A percentile compares a stretch with the other conserved stretches of the same genome.
phyloP scores from a whole-genome alignment of 306 rosid species.

The Sicyos baderoa region DNA sequence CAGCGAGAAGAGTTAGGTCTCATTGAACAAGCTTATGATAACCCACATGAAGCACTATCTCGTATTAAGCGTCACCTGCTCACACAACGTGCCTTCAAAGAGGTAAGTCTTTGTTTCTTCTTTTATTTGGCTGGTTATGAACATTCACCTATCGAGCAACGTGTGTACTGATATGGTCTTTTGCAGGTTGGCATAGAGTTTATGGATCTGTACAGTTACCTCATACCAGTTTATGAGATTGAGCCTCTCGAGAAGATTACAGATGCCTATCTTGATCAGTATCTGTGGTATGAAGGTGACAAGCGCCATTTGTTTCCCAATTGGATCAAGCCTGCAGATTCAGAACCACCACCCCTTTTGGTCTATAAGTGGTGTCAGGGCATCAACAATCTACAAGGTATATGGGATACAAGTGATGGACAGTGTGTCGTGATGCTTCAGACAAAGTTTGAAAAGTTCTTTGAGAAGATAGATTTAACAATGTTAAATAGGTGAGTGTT shows the following conservation, averaged over 20 bases:
- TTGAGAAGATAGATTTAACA: constrained; percentile 94
- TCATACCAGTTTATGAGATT: constrained; percentile 96
- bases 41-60: constrained; percentile 94
- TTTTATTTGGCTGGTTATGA: not conserved
- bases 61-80: constrained; percentile 95
- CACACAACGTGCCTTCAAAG: constrained; percentile 98
- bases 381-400: constrained; percentile 79
- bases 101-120: constrained; percentile 34
- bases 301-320: constrained; percentile 97
- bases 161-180: constrained; percentile 7
- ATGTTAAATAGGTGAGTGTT: constrained; percentile 70
- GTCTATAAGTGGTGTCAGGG: constrained; percentile 99
- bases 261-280: constrained; percentile 98
- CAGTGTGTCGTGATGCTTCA: constrained; percentile 99
- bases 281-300: constrained; percentile 98
- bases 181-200: constrained; percentile 93
- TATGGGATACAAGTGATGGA: constrained; percentile 97
- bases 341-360: constrained; percentile 98
- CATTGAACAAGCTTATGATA: constrained; percentile 98
- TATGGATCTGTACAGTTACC: constrained; percentile 95
- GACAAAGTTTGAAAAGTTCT: constrained; percentile 95
- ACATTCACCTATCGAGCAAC: not conserved
- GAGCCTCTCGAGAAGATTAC: constrained; percentile 99
- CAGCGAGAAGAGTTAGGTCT: constrained; percentile 95
- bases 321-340: constrained; percentile 99